Evolutionary conservation across 345 rosid genomes (phyloP).

Genomic region (Noccaea bulbosa): DNA sequence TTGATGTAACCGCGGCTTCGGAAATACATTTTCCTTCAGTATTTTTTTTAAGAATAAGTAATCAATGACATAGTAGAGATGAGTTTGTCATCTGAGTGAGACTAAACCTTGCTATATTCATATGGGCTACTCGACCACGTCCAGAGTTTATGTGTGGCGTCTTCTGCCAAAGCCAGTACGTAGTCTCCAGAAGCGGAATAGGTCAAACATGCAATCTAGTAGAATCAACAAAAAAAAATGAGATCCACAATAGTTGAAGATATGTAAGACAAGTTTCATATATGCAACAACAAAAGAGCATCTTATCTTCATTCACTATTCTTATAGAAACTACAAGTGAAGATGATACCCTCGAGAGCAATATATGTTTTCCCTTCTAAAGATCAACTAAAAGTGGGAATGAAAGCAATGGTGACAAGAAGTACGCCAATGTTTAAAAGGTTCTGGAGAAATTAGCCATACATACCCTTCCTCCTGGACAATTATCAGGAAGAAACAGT

Average conservation of each 20-base stretch:
- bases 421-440: constrained; percentile 1
- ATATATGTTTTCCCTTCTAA: constrained; percentile 11
- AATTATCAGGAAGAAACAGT: constrained; percentile 44
- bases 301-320: background rate
- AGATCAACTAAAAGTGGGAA: constrained; percentile 11
- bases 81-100: constrained; percentile 3
- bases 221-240: constrained; percentile 24
- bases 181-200: constrained; percentile 46
- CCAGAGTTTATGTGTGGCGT: constrained; percentile 48
- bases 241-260: constrained; percentile 22
- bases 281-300: constrained; percentile 18
- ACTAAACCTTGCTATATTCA: constrained; percentile 40
- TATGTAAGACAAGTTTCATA: constrained; percentile 14
- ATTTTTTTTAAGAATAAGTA: background rate
- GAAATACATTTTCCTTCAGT: constrained; percentile 39
- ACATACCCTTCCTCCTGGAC: constrained; percentile 40
- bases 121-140: constrained; percentile 38
- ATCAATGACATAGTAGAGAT: background rate
- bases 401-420: constrained; percentile 11
- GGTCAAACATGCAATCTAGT: constrained; percentile 43
- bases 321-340: background rate
- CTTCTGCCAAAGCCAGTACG: constrained; percentile 47
- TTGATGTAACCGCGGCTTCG: constrained; percentile 39
- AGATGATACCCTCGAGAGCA: background rate
- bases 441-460: constrained; percentile 26